These are phyloP conservation scores for Rubus parviflorus DNA, from an alignment of 306 rosid genomes.

Conservation along the genomic window DNA sequence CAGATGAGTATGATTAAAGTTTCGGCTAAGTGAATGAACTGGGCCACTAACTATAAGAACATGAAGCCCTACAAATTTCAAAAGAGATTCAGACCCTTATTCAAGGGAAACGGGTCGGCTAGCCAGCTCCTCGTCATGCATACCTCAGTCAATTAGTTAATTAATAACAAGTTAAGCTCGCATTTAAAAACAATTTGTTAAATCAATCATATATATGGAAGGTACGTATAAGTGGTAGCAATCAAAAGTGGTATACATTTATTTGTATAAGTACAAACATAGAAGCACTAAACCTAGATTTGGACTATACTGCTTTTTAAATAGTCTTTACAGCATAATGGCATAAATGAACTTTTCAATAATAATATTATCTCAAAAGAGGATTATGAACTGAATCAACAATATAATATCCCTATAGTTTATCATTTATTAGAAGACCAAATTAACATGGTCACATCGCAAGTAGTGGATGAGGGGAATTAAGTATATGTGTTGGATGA, in stretches of 20 bases:
- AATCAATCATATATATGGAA: neutral
- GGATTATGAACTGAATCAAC: constrained; percentile 23
- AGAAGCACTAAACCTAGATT: constrained; percentile 36
- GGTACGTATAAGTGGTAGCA: neutral
- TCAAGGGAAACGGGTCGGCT: constrained; percentile 59
- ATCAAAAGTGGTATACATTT: constrained; percentile 24
- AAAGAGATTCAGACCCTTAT: constrained; percentile 49
- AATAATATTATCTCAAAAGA: constrained; percentile 11
- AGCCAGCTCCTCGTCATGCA: constrained; percentile 49
- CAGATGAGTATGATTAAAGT: constrained; percentile 48
- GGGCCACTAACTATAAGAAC: constrained; percentile 56
- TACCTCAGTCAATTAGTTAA: constrained; percentile 27
- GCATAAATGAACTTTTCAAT: constrained; percentile 35
- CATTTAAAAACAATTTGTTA: neutral
- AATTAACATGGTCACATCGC: constrained; percentile 8
- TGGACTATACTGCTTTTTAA: constrained; percentile 28
- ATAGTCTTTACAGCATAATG: constrained; percentile 36
- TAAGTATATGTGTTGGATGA: neutral
- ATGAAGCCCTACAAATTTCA: constrained; percentile 56
- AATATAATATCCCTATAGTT: constrained; percentile 9
- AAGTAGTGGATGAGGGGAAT: constrained; percentile 14
- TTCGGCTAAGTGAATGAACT: constrained; percentile 52
- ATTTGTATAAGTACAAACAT: constrained; percentile 33
- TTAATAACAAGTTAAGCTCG: neutral
- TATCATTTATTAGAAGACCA: neutral